These are phyloP conservation scores for Lachancea mirantina DNA, from an alignment of 805 yeast genomes.

Conservation along the genomic window DNA sequence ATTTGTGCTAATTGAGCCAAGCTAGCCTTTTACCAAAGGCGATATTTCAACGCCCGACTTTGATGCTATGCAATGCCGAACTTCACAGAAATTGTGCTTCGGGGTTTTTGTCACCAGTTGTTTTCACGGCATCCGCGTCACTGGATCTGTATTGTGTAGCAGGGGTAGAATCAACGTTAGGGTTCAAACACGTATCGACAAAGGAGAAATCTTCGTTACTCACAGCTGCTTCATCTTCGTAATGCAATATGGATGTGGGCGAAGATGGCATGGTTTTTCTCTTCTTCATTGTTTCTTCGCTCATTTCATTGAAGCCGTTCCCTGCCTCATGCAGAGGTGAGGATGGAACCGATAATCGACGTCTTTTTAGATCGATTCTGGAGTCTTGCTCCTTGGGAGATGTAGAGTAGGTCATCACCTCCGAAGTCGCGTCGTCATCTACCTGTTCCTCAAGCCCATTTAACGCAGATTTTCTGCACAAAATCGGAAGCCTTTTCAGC, in stretches of 20 bases:
- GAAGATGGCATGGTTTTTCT: constrained; percentile 29
- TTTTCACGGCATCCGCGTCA: constrained; percentile 7
- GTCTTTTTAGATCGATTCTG: neutral
- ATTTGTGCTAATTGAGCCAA: too few relatives aligned
- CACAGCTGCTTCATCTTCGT: constrained; percentile 14
- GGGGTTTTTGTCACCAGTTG: constrained; percentile 2
- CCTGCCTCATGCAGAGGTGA: constrained; percentile 7
- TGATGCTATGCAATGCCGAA: too few relatives aligned
- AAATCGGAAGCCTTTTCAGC: constrained; percentile 23
- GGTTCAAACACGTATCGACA: constrained; percentile 9
- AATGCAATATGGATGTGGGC: constrained; percentile 27
- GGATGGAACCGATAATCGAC: constrained; percentile 6
- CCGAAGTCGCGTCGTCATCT: constrained; percentile 20
- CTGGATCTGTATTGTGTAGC: constrained; percentile 18
- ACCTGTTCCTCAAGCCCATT: constrained; percentile 7
- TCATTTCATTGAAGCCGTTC: constrained; percentile 9
- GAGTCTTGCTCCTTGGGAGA: constrained; percentile 9
- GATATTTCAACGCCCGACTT: too few relatives aligned
- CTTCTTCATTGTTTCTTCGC: constrained; percentile 14
- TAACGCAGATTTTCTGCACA: constrained; percentile 7
- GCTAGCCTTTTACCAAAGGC: too few relatives aligned
- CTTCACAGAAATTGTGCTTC: too few relatives aligned
- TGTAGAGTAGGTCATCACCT: constrained; percentile 15
- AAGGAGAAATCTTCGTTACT: constrained; percentile 13
- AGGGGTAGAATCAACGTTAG: constrained; percentile 22